These are phyloP conservation scores for Pistacia integerrima DNA, from an alignment of 345 rosid species.

Conservation along the genomic window DNA sequence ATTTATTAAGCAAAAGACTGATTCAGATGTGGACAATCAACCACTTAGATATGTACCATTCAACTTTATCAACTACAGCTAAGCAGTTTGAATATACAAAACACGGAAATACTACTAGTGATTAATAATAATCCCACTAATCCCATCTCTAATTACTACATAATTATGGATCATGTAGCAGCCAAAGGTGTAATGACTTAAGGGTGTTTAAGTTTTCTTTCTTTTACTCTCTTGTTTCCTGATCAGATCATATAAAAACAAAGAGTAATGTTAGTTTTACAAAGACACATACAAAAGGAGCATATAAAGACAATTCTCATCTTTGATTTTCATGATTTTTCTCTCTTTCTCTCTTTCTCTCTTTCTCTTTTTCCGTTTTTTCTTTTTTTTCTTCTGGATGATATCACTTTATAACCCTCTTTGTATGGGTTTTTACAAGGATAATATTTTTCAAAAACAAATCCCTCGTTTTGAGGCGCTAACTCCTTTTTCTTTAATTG, in stretches of 20 bases:
- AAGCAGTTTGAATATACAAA: slow-evolving; percentile 16
- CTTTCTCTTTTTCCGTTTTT: too few species aligned
- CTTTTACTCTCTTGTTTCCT: too few species aligned
- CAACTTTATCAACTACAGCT: slow-evolving; percentile 26
- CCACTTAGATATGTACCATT: neutral
- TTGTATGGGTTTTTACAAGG: too few species aligned
- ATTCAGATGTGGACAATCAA: slow-evolving; percentile 8
- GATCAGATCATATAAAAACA: too few species aligned
- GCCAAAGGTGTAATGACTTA: neutral
- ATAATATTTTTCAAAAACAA: neutral
- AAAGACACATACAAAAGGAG: too few species aligned
- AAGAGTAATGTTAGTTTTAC: too few species aligned
- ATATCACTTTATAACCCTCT: too few species aligned
- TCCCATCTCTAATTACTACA: neutral
- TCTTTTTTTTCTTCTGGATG: too few species aligned
- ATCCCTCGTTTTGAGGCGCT: neutral
- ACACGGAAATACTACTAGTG: slow-evolving; percentile 11
- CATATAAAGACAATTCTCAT: too few species aligned
- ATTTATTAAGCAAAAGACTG: slow-evolving; percentile 9
- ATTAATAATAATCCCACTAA: slow-evolving; percentile 1
- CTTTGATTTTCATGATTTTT: too few species aligned
- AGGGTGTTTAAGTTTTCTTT: too few species aligned
- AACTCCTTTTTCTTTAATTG: neutral
- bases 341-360: too few species aligned
- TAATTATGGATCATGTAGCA: neutral